These are phyloP conservation scores for Cerioporus squamosus DNA, from an alignment of 1,284 basidiomycete genomes.

Conservation along the genomic window DNA sequence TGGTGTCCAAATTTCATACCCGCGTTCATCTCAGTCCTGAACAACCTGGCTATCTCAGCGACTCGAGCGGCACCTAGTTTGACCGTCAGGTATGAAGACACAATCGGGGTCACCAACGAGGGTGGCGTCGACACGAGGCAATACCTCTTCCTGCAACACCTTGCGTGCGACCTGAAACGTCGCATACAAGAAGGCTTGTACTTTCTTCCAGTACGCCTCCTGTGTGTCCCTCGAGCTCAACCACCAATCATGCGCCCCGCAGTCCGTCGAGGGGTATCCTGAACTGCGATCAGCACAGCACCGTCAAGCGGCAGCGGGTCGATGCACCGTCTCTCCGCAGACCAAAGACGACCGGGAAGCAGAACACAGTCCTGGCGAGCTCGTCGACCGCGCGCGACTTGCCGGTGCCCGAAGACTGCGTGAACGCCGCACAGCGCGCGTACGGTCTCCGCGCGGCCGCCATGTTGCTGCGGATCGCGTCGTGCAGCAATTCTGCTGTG, in stretches of 20 bases:
- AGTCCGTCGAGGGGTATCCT: neutral
- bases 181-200: neutral
- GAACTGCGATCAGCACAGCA: neutral
- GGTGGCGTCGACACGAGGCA: neutral
- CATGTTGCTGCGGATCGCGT: too few species aligned
- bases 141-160: neutral
- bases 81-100: neutral
- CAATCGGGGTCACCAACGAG: neutral
- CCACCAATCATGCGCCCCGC: neutral
- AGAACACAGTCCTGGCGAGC: neutral
- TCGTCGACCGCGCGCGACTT: neutral
- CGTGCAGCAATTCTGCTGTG: too few species aligned
- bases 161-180: neutral
- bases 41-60: neutral
- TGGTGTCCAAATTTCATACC: neutral
- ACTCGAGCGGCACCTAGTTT: neutral
- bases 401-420: neutral
- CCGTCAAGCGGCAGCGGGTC: neutral
- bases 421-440: neutral
- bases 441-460: too few species aligned
- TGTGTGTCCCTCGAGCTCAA: neutral
- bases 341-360: neutral
- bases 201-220: neutral
- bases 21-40: neutral
- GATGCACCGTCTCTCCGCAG: neutral